These are phyloP conservation scores for Baudoinia panamericana DNA, from an alignment of 495 filamentous ascomycete genomes.

Conservation along the genomic window DNA sequence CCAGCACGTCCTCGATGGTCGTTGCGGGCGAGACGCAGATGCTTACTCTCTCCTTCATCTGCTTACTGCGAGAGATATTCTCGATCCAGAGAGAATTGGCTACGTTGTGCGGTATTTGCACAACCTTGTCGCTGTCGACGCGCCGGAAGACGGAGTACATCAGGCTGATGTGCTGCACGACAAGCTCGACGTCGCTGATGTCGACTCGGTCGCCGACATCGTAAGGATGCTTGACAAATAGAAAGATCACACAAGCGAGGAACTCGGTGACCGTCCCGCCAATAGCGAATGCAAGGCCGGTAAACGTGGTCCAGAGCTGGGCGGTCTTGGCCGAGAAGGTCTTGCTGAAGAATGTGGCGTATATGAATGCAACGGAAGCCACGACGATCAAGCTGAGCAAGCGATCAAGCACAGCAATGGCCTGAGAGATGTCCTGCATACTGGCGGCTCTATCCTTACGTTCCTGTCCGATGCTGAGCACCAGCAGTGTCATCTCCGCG, in stretches of 20 bases:
- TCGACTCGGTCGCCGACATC: slow-evolving; percentile 21
- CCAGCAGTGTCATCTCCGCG: slow-evolving; percentile 18
- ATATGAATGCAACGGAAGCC: slow-evolving; percentile 16
- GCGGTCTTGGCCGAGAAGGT: slow-evolving; percentile 13
- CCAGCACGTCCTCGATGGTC: slow-evolving; percentile 18
- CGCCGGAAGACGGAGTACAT: slow-evolving; percentile 23
- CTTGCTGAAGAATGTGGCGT: slow-evolving; percentile 20
- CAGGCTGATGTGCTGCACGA: slow-evolving; percentile 22
- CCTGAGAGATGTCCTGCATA: slow-evolving; percentile 20
- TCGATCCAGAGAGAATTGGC: slow-evolving; percentile 21
- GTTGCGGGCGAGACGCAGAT: slow-evolving; percentile 13
- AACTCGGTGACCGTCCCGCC: slow-evolving; percentile 21
- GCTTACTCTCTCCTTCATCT: slow-evolving; percentile 18
- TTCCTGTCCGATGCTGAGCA: slow-evolving; percentile 16
- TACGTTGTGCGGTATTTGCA: slow-evolving; percentile 20
- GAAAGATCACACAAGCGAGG: slow-evolving; percentile 18
- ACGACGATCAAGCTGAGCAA: slow-evolving; percentile 15
- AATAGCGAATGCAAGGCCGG: slow-evolving; percentile 18
- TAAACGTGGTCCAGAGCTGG: slow-evolving; percentile 17
- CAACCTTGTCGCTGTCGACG: slow-evolving; percentile 14
- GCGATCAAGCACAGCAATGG: slow-evolving; percentile 17
- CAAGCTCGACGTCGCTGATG: slow-evolving; percentile 13
- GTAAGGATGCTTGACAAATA: slow-evolving; percentile 23
- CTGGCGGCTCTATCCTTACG: slow-evolving; percentile 14
- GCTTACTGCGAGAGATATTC: slow-evolving; percentile 17